Evolutionary conservation across 441 rosid genomes (phyloP), one percentile per base, ranked within the genome.

Genomic region (Erysimum cheiri): DNA sequence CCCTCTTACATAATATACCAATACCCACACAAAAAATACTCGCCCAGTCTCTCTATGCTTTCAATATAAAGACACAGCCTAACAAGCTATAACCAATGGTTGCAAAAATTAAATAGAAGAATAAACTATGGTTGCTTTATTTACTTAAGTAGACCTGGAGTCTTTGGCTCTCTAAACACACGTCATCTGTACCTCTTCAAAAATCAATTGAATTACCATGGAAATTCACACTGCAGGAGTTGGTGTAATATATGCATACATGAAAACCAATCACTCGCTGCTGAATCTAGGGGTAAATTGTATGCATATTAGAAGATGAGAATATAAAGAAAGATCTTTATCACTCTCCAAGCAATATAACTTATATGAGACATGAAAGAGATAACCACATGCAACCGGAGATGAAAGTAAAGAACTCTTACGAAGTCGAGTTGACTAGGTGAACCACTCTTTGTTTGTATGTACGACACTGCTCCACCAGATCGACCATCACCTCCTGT

Each of bases 361-460:
- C 67, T 65, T 49, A 36, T 10, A 5, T 22, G 66, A 19, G 15
- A 19, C 46, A 37, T 58, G 60, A 8, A 63, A 47, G 33, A 75
- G 61, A 60, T 37, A 71, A 53, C 26, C 29, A 71, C 48, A 67
- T 39, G 41, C 26, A 72, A 67, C 14, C 22, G 24, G 36, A 57
- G 71, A 50, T 65, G 13, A 71, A 50, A 24, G 73, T 65, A 57
- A 67, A 56, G 76, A 64, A 58, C 73, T 78, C 96, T 85, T 85
- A 96, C 98, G 92, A 71, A 73, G 99, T 91, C 44, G 99, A 96
- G 86, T 96, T 93, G 58, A 93, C 99, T 69, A 96, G 88, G 79
- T 96, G 99, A 61, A 96, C 98, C 61, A 93, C 96, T 78, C 99
- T 89, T 78, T 89, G 96, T 82, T 96, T 96, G 87, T 91, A 96